A percentile compares a stretch with the other conserved stretches of the same genome.
phyloP scores from a whole-genome alignment of 2,329 filamentous ascomycete genomes.

The Monosporascus sp. region DNA sequence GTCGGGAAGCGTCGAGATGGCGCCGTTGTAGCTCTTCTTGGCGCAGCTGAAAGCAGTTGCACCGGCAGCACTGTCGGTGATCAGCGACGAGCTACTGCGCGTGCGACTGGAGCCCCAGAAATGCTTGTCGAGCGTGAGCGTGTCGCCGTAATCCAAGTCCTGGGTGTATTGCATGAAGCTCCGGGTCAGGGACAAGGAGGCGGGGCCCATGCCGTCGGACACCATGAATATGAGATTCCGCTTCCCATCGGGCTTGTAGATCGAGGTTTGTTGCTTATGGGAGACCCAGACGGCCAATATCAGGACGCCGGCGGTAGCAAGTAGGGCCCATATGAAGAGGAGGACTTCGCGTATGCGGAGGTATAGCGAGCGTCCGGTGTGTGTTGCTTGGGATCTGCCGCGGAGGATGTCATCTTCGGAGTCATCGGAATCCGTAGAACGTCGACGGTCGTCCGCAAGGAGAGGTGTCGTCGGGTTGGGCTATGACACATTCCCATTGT shows the following conservation, averaged over 20 bases:
- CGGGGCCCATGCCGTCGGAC: conserved; percentile 96
- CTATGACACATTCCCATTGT: conserved; percentile 7
- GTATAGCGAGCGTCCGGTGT: conserved; percentile 21
- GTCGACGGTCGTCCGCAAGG: conserved; percentile 21
- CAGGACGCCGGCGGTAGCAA: conserved; percentile 74
- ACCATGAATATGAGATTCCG: conserved; percentile 98
- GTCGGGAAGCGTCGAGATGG: conserved; percentile 84
- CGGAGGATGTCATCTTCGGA: conserved; percentile 33
- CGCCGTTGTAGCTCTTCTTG: conserved; percentile 92
- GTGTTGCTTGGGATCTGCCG: conserved; percentile 21
- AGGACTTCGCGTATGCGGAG: conserved; percentile 61
- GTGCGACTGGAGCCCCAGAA: conserved; percentile 89
- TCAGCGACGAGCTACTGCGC: conserved; percentile 73
- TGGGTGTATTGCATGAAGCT: conserved; percentile 77
- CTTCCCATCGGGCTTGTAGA: conserved; percentile 53
- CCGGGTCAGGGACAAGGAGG: conserved; percentile 79
- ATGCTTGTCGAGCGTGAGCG: conserved; percentile 77
- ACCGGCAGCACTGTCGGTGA: conserved; percentile 95
- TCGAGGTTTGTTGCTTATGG: conserved; percentile 55
- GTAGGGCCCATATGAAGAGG: conserved; percentile 75
- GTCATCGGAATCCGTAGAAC: conserved; percentile 9
- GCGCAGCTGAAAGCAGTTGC: conserved; percentile 95
- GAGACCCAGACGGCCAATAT: conserved; percentile 73
- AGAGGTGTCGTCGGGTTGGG: conserved; percentile 25
- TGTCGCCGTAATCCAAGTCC: conserved; percentile 67